Conservation (phyloP, 2,329 filamentous ascomycete species). For the Neofusicoccum sp. region DNA sequence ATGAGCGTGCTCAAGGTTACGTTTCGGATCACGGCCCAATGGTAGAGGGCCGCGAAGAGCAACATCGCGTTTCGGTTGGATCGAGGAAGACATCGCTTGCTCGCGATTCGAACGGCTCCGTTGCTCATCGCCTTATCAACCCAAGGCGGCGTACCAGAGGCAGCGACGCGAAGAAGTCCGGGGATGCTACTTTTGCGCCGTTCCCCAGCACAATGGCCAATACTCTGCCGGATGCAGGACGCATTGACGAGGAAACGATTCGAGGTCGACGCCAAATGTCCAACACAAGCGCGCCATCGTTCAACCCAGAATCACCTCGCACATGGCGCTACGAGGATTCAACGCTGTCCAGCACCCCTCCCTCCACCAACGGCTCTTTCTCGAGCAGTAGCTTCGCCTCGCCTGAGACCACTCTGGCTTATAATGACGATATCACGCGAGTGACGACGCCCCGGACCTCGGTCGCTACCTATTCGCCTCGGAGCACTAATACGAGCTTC, state of each 20-base stretch:
- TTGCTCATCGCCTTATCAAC: constrained; percentile 9
- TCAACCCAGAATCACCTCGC: constrained; percentile 8
- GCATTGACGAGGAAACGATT: constrained; percentile 1
- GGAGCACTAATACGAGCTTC: constrained; percentile 11
- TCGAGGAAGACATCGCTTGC: constrained; percentile 11
- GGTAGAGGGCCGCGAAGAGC: constrained; percentile 10
- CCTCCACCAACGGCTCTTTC: constrained; percentile 15
- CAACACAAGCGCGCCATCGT: not conserved
- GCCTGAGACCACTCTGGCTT: constrained; percentile 12
- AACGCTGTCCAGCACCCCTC: not conserved
- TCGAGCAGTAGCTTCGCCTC: constrained; percentile 16
- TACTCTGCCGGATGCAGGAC: not conserved
- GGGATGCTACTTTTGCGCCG: not conserved
- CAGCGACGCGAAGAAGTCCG: not conserved
- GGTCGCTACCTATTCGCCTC: constrained; percentile 10
- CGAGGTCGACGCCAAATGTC: constrained; percentile 1
- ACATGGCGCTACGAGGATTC: constrained; percentile 7
- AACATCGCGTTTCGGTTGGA: constrained; percentile 1
- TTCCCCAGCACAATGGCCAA: not conserved
- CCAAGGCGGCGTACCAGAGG: constrained; percentile 1
- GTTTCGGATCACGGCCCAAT: constrained; percentile 29
- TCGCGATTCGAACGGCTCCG: not conserved
- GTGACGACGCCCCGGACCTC: constrained; percentile 13
- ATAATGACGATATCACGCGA: not conserved
- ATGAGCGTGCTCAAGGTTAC: constrained; percentile 30